These are phyloP conservation scores for Septoria linicola DNA, from an alignment of 2,329 filamentous ascomycete genomes.

Conservation along the genomic window DNA sequence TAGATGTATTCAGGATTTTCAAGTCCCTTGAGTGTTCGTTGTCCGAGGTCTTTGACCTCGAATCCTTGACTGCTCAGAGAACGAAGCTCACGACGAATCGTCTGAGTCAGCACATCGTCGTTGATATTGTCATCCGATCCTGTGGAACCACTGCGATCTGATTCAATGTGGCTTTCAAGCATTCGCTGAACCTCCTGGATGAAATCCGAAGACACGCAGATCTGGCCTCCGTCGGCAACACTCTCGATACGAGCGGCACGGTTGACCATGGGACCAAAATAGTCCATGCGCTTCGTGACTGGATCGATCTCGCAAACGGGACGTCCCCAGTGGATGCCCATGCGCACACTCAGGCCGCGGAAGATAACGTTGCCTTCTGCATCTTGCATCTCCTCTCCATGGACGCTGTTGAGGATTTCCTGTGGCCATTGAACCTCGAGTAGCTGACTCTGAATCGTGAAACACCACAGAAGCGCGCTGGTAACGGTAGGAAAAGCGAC, in stretches of 20 bases:
- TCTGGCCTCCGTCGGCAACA: slow-evolving; percentile 93
- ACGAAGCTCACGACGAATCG: slow-evolving; percentile 83
- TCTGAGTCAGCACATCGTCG: slow-evolving; percentile 70
- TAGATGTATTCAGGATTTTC: slow-evolving; percentile 97
- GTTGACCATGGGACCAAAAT: slow-evolving; percentile 99
- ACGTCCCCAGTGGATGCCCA: slow-evolving; percentile 95
- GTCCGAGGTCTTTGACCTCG: slow-evolving; percentile 93
- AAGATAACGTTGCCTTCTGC: slow-evolving; percentile 87
- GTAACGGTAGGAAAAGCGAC: slow-evolving; percentile 97
- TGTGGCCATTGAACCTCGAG: slow-evolving; percentile 90
- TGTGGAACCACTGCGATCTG: slow-evolving; percentile 66
- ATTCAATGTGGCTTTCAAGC: slow-evolving; percentile 83
- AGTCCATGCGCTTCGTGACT: slow-evolving; percentile 97
- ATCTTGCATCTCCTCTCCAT: slow-evolving; percentile 79
- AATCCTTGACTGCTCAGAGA: slow-evolving; percentile 89
- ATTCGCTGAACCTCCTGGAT: slow-evolving; percentile 93
- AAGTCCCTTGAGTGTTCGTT: slow-evolving; percentile 91
- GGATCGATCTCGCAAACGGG: slow-evolving; percentile 95
- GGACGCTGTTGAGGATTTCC: slow-evolving; percentile 82
- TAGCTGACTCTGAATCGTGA: slow-evolving; percentile 84
- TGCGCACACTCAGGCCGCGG: slow-evolving; percentile 88
- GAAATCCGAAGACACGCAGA: slow-evolving; percentile 94
- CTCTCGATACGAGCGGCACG: slow-evolving; percentile 90
- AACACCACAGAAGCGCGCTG: slow-evolving; percentile 91
- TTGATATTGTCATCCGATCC: slow-evolving; percentile 72